Conservation (phyloP, 2,329 filamentous ascomycete genomes). For the Pseudomassariella vexata region DNA sequence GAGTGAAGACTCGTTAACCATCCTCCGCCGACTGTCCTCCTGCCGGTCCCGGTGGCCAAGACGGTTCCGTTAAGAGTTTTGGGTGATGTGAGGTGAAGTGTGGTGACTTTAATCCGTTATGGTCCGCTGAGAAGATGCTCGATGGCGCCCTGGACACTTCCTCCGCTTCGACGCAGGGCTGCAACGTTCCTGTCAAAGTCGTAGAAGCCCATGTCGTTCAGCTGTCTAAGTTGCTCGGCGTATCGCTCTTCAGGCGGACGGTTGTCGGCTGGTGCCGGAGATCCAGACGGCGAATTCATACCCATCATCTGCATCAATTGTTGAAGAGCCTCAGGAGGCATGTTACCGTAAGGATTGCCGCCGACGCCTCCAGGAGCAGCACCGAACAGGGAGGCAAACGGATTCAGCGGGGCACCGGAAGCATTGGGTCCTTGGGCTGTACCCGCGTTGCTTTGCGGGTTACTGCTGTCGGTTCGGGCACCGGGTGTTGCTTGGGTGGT, state of each 20-base stretch:
- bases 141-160: constrained; percentile 88
- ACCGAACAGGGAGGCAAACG: constrained; percentile 62
- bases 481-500: background rate
- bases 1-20: too few relatives aligned
- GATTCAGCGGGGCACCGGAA: constrained; percentile 46
- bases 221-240: constrained; percentile 76
- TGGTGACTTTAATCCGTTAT: too few relatives aligned
- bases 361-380: constrained; percentile 22
- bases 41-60: too few relatives aligned
- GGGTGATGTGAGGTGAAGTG: too few relatives aligned
- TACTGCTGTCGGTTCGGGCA: constrained; percentile 10
- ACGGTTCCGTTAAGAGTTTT: too few relatives aligned
- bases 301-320: constrained; percentile 48
- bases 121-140: constrained; percentile 65
- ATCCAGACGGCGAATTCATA: constrained; percentile 28
- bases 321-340: constrained; percentile 51
- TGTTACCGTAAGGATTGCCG: constrained; percentile 28
- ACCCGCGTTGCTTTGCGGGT: constrained; percentile 17
- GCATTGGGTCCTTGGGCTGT: constrained; percentile 16
- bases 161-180: constrained; percentile 80
- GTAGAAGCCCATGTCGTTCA: constrained; percentile 99
- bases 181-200: constrained; percentile 93
- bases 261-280: constrained; percentile 64
- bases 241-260: constrained; percentile 92
- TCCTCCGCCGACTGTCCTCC: too few relatives aligned